phyloP scores from a whole-genome alignment of 805 yeast genomes.

The Candida ascalaphidarum region DNA sequence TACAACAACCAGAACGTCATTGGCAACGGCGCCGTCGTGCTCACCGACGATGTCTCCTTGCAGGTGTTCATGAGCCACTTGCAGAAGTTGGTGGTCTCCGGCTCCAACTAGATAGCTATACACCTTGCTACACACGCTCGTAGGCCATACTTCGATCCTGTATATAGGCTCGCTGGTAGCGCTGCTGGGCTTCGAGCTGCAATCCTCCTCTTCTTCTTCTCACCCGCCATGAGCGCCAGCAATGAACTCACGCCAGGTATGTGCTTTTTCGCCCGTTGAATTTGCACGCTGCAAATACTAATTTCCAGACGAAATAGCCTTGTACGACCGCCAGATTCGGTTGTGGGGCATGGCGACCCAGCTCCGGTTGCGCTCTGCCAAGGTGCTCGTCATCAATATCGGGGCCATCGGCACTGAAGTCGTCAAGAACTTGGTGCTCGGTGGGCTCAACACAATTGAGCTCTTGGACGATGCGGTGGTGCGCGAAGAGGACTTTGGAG shows the following conservation, averaged over 20 bases:
- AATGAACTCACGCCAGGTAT: conserved; percentile 11
- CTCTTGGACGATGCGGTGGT: conserved; percentile 53
- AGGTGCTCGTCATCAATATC: conserved; percentile 59
- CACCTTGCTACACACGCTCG: background rate
- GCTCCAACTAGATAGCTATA: conserved; percentile 17
- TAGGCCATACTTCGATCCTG: background rate
- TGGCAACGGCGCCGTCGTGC: conserved; percentile 61
- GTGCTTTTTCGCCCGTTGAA: conserved; percentile 3
- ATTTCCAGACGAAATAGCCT: conserved; percentile 69
- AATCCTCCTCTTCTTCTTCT: too few relatives aligned
- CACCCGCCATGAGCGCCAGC: conserved; percentile 1
- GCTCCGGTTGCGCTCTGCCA: conserved; percentile 61
- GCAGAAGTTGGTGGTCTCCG: conserved; percentile 76
- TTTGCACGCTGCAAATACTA: conserved; percentile 1
- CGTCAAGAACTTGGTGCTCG: conserved; percentile 75
- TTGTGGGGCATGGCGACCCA: conserved; percentile 97
- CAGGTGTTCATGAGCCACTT: conserved; percentile 94
- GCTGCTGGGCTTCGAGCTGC: too few relatives aligned
- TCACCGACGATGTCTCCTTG: conserved; percentile 92
- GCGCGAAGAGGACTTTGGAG: conserved; percentile 53
- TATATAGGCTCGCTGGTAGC: too few relatives aligned
- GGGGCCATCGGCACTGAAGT: conserved; percentile 79
- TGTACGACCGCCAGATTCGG: conserved; percentile 90
- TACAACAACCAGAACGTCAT: conserved; percentile 44
- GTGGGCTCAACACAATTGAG: conserved; percentile 79